Conservation (phyloP, 352 stramenopile species). For the Globisporangium yorkense region DNA sequence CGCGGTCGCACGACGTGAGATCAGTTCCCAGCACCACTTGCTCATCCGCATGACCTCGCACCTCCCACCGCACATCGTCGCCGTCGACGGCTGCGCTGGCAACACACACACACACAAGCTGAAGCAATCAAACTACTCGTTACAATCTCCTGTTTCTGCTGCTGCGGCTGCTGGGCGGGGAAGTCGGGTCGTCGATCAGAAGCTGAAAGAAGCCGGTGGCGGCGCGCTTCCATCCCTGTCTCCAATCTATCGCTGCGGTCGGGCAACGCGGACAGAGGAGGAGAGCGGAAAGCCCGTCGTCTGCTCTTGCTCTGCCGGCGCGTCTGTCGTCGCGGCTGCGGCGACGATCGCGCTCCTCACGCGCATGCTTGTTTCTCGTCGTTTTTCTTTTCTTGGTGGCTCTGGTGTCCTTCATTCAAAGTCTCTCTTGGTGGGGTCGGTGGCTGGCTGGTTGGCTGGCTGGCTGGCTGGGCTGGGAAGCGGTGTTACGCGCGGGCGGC, state of each 20-base stretch:
- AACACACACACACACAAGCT: not conserved
- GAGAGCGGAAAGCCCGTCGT: not conserved
- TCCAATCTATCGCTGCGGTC: not conserved
- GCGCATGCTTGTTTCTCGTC: no score
- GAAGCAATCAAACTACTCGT: slow-evolving; percentile 12
- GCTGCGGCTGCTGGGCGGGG: not conserved
- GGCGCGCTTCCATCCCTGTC: not conserved
- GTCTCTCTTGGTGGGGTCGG: not conserved
- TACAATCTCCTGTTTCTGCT: slow-evolving; percentile 9
- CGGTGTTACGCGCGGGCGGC: not conserved
- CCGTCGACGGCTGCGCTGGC: no score
- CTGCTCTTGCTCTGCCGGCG: not conserved
- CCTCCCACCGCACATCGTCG: no score
- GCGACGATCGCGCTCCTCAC: no score
- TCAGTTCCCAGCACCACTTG: no score
- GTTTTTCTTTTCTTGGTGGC: no score
- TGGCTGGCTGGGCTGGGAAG: not conserved
- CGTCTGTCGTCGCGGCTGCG: not conserved
- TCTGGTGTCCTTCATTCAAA: no score
- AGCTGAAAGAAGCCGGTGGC: not conserved
- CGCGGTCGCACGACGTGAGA: no score
- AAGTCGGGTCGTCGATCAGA: not conserved
- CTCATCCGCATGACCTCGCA: no score
- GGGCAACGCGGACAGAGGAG: not conserved
- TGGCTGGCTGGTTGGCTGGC: not conserved